Evolutionary conservation across 78 protist species (phyloP), one percentile per base, ranked within the genome.

Genomic region (Isochrysis galbana): DNA sequence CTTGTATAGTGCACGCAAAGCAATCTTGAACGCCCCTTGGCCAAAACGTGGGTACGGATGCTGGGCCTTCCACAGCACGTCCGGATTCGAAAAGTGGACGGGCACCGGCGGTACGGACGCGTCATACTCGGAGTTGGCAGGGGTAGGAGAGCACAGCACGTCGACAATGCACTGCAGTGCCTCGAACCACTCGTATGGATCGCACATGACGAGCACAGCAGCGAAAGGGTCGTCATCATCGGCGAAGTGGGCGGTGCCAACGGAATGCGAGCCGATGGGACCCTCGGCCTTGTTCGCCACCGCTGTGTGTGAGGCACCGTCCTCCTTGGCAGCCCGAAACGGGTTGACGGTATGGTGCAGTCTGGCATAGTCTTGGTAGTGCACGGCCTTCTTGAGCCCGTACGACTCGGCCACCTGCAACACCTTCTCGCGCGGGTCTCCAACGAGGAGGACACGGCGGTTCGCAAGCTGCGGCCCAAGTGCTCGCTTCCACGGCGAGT

Each of bases 21-120:
- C 91, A 22, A 89, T 41, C 72, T 61, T 51, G 91, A 89, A 89
- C 38, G 91, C 91, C n/a, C 91, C 91, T 47, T 89, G 91, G 36
- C 82, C 91, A 36, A 89, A 89, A 38, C 91, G 67, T 25, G 69
- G 42, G 10, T 21, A 61, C 74, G 74, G 74, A 32, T 61, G 74
- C 74, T 61, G 74, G 22, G 80, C 1, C 91, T 89, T 89, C 82
- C 82, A 89, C n/a, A 89, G 44, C 54, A 89, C 47, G 47, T 89
- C 91, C 36, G 91, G 91, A 17, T 89, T 89, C 29, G 91, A 89
- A n/a, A 89, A 89, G 55, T 55, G 82, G 45, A 54, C 22, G 1
- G 91, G 91, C 38, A 89, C 39, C 32, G 82, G 72, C 55, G 47
- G 46, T 32, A 21, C 74, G 34, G 44, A 0, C 29, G 80, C 48